Conservation (phyloP, 441 rosid genomes). For the Euphorbia schlechtendalii region DNA sequence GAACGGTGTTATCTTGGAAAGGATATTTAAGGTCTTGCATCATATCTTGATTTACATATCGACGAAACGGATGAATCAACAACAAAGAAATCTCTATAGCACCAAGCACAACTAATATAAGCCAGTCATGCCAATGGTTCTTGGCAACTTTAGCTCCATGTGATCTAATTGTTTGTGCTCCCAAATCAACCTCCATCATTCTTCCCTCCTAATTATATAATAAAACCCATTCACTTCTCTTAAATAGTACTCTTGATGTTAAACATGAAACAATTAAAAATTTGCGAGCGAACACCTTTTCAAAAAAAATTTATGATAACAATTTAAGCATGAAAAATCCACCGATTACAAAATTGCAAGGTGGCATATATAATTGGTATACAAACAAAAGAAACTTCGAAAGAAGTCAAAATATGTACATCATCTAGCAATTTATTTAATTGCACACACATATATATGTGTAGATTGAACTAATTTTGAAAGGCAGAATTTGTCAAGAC, state of each 20-base stretch:
- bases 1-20: slow-evolving; percentile 59
- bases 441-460: too few species aligned
- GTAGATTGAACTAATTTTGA: neutral
- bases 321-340: neutral
- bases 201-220: slow-evolving; percentile 25
- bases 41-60: slow-evolving; percentile 76
- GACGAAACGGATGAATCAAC: slow-evolving; percentile 67
- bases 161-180: slow-evolving; percentile 50
- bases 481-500: neutral
- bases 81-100: slow-evolving; percentile 43
- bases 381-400: neutral
- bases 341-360: neutral
- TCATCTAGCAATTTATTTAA: too few species aligned
- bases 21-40: slow-evolving; percentile 73
- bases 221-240: neutral
- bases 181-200: slow-evolving; percentile 56
- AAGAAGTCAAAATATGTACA: neutral
- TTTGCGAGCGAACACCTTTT: too few species aligned
- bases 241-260: neutral
- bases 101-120: slow-evolving; percentile 60
- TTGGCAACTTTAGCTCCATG: slow-evolving; percentile 61
- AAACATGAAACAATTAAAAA: too few species aligned
- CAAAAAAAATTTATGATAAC: too few species aligned
- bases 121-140: slow-evolving; percentile 74
- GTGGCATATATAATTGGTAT: neutral